Evolutionary conservation across 495 filamentous ascomycete species (phyloP).

Genomic region (Thozetella sp.): DNA sequence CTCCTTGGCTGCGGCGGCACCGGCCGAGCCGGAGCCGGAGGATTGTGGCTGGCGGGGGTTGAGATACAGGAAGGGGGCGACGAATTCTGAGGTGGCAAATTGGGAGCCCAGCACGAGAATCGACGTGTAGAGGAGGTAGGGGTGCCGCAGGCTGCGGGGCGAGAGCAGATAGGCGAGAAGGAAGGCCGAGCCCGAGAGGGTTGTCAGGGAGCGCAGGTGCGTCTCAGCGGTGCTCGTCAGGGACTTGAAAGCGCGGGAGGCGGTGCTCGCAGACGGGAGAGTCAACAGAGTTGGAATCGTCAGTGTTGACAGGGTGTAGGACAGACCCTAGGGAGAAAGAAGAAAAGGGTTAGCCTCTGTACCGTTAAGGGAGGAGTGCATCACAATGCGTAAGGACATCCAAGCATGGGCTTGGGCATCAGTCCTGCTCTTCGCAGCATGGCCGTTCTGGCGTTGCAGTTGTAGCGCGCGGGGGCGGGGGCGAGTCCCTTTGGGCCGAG

Average conservation of each 20-base stretch:
- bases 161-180: slow-evolving; percentile 74
- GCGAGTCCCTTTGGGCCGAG: too few species aligned
- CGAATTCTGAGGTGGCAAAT: slow-evolving; percentile 50
- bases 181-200: slow-evolving; percentile 63
- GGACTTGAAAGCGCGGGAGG: slow-evolving; percentile 64
- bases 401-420: too few species aligned
- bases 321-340: slow-evolving; percentile 64
- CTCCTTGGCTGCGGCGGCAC: slow-evolving; percentile 16
- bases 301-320: slow-evolving; percentile 73
- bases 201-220: slow-evolving; percentile 62
- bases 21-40: slow-evolving; percentile 14
- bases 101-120: slow-evolving; percentile 58
- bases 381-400: background rate
- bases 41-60: slow-evolving; percentile 15
- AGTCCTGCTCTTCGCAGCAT: too few species aligned
- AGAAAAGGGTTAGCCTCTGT: background rate
- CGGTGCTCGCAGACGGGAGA: slow-evolving; percentile 71
- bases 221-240: slow-evolving; percentile 59
- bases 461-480: too few species aligned
- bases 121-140: slow-evolving; percentile 82
- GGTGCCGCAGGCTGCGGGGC: slow-evolving; percentile 70
- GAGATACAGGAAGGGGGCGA: slow-evolving; percentile 54
- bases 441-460: too few species aligned
- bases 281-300: slow-evolving; percentile 76
- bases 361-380: background rate